Percentiles rank a stretch among this genome's conserved stretches.
Evolutionary conservation across 495 filamentous ascomycete species (phyloP).

Genomic region (Penicillium manginii): DNA sequence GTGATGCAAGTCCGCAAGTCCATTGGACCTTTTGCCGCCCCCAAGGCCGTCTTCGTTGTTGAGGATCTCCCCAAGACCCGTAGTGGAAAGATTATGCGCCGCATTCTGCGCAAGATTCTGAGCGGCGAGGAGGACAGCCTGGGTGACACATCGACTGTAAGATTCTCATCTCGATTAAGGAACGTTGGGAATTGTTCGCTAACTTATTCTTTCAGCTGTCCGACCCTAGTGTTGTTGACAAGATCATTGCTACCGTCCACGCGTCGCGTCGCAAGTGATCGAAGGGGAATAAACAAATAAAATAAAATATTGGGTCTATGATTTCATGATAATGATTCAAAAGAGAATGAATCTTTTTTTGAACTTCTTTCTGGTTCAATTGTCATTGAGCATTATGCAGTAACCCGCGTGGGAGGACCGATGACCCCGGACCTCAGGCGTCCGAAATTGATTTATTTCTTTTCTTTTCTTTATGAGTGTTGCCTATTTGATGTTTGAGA

Average conservation of each 20-base stretch:
- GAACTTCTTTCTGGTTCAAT: slow-evolving; percentile 4
- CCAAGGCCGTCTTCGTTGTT: slow-evolving; percentile 88
- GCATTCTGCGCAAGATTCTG: slow-evolving; percentile 95
- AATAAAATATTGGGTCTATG: slow-evolving; percentile 15
- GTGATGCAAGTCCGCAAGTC: slow-evolving; percentile 93
- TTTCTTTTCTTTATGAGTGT: slow-evolving; percentile 7
- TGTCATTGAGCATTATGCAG: slow-evolving; percentile 4
- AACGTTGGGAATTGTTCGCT: slow-evolving; percentile 22
- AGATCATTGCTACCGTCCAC: slow-evolving; percentile 84
- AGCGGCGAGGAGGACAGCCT: slow-evolving; percentile 96
- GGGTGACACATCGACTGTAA: slow-evolving; percentile 89
- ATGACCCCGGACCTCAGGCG: background rate
- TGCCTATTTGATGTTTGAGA: slow-evolving; percentile 30
- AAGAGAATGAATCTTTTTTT: slow-evolving; percentile 13
- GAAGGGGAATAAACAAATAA: background rate
- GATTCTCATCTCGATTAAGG: slow-evolving; percentile 22
- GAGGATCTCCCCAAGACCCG: slow-evolving; percentile 95
- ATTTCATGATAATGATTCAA: slow-evolving; percentile 32
- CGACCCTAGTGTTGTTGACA: slow-evolving; percentile 85
- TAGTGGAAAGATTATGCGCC: slow-evolving; percentile 97
- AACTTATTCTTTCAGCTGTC: slow-evolving; percentile 66
- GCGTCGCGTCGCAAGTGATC: slow-evolving; percentile 56
- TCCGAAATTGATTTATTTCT: slow-evolving; percentile 15
- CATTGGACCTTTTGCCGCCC: slow-evolving; percentile 95
- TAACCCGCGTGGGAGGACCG: background rate